Evolutionary conservation across 305 asterid species (phyloP), one percentile per base, ranked within the genome.

Genomic region (Fraxinus floribunda): DNA sequence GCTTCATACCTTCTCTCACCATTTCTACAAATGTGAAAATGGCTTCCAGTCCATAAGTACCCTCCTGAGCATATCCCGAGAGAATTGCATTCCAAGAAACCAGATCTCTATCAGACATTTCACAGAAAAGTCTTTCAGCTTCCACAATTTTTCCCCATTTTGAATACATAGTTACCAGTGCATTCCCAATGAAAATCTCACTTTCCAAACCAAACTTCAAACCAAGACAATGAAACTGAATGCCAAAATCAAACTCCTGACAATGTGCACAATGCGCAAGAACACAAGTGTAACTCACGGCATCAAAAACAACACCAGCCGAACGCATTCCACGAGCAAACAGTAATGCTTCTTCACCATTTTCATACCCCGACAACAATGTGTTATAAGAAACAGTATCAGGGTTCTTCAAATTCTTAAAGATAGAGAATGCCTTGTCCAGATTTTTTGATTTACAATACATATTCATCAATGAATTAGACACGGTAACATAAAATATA

Each of bases 21-120:
- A 95, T 91, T 80, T 92, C 88, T 78, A 81, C 80, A 75, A 92
- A 93, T 35, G 85, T 90, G 29, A 66, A 76, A 78, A 88, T 86
- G 72, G 91, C 91, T 81, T 89, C 86, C 62, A 76, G 16, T 15
- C 93, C 93, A 83, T 84, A 75, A 76, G 86, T 81, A 44, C 97
- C 98, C 84, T 90, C 96, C 77, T 91, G 97, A 62, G 91, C 92
- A 88, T 91, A 91, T 26, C 97, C 97, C 0, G 97, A 93, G 55
- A 95, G 87, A 87, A 95, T 84, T 8, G 98, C 94, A 82, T 95
- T 95, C 98, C 98, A 93, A 4, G 98, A 95, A 78, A 95, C 95
- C 86, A 86, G 86, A 89, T 95, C 98, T 82, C 87, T 93, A 29
- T 38, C 13, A 6, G 82, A 86, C 86, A 95, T 93, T 78, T 88